phyloP scores from a whole-genome alignment of 1,284 basidiomycete species.

The Ustilago hordei region DNA sequence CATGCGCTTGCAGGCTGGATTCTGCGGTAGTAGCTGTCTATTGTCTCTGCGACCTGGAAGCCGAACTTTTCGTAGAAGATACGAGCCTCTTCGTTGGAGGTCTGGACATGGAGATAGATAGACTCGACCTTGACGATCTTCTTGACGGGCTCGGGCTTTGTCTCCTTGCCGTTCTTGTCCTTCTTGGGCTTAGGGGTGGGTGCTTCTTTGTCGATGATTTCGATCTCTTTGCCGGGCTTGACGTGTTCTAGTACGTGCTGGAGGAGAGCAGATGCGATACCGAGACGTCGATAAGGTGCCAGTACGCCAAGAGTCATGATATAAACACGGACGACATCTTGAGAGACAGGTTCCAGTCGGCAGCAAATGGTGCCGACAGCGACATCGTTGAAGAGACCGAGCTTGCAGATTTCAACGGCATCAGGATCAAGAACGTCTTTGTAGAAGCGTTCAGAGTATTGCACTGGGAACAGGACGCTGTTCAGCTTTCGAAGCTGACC shows the following conservation, averaged over 20 bases:
- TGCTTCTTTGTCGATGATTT: constrained; percentile 33
- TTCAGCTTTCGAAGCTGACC: constrained; percentile 68
- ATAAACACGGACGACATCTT: constrained; percentile 65
- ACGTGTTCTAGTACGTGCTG: constrained; percentile 66
- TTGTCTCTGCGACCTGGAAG: constrained; percentile 64
- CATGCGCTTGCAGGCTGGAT: constrained; percentile 69
- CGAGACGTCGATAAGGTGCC: constrained; percentile 70
- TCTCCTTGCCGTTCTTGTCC: constrained; percentile 60
- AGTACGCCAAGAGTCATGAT: constrained; percentile 71
- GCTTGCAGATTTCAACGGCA: constrained; percentile 58
- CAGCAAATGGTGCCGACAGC: constrained; percentile 70
- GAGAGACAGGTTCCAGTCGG: constrained; percentile 63
- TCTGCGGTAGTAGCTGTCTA: constrained; percentile 64
- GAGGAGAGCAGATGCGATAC: constrained; percentile 68
- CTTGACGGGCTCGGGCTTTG: constrained; percentile 37
- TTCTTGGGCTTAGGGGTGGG: constrained; percentile 34
- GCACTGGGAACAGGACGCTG: constrained; percentile 64
- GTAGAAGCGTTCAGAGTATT: constrained; percentile 66
- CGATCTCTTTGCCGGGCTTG: constrained; percentile 57
- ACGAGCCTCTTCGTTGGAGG: constrained; percentile 67
- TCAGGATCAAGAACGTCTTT: constrained; percentile 61
- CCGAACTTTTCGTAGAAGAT: constrained; percentile 70
- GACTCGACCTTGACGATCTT: constrained; percentile 54
- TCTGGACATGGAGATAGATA: constrained; percentile 70
- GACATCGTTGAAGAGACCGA: constrained; percentile 71